Evolutionary conservation across 2,329 filamentous ascomycete species (phyloP).

Genomic region (Sarocladium brachiariae): DNA sequence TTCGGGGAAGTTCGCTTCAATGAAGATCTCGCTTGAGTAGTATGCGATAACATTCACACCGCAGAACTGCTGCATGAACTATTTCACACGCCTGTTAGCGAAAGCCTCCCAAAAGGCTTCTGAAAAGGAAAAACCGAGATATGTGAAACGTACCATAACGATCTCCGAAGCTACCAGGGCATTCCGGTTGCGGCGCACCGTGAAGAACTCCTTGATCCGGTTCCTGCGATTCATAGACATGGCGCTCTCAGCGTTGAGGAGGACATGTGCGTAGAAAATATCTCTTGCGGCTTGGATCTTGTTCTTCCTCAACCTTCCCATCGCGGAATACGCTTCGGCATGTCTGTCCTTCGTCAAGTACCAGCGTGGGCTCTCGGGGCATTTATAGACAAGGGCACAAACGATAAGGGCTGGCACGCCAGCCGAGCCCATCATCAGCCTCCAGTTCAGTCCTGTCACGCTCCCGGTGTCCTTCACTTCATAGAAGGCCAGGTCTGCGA

Average conservation of each 20-base stretch:
- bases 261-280: slow-evolving; percentile 48
- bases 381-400: slow-evolving; percentile 39
- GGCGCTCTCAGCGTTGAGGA: slow-evolving; percentile 49
- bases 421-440: slow-evolving; percentile 37
- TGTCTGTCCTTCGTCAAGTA: slow-evolving; percentile 42
- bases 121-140: too few species aligned
- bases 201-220: slow-evolving; percentile 52
- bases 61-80: slow-evolving; percentile 54
- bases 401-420: slow-evolving; percentile 44
- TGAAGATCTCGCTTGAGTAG: slow-evolving; percentile 42
- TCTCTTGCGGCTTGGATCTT: slow-evolving; percentile 50
- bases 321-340: slow-evolving; percentile 37
- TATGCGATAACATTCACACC: slow-evolving; percentile 44
- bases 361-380: slow-evolving; percentile 44
- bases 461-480: slow-evolving; percentile 40
- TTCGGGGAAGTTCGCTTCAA: slow-evolving; percentile 43
- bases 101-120: too few species aligned
- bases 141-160: slow-evolving; percentile 47
- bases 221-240: slow-evolving; percentile 30
- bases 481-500: slow-evolving; percentile 55
- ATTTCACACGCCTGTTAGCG: slow-evolving; percentile 30
- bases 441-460: slow-evolving; percentile 33
- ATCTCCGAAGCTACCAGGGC: slow-evolving; percentile 24
- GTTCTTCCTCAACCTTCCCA: slow-evolving; percentile 39
- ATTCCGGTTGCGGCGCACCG: slow-evolving; percentile 51